Conservation (phyloP, 2,329 filamentous ascomycete species). For the Huntiella omanensis region DNA sequence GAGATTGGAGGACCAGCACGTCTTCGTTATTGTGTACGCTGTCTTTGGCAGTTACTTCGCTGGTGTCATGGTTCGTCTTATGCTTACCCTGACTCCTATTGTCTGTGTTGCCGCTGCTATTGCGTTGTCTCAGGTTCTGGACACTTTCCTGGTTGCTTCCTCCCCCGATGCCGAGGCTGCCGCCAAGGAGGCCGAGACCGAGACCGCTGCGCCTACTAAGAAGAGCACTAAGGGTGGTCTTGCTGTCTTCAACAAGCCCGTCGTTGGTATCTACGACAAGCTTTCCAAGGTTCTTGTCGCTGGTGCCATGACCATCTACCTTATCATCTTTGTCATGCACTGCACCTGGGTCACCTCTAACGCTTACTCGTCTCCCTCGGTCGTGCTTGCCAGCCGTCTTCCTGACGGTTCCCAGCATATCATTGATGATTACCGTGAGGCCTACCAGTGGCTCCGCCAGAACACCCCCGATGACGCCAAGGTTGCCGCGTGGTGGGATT, state of each 20-base stretch:
- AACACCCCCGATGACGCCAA: conserved; percentile 91
- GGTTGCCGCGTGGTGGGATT: conserved; percentile 99
- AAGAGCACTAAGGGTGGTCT: conserved; percentile 37
- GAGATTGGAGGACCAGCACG: conserved; percentile 82
- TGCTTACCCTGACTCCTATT: conserved; percentile 91
- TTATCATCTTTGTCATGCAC: conserved; percentile 86
- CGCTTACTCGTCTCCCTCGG: conserved; percentile 93
- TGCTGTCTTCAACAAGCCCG: conserved; percentile 50
- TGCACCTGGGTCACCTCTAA: conserved; percentile 99
- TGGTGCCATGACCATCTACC: conserved; percentile 53
- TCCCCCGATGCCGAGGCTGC: conserved; percentile 33
- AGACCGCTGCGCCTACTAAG: conserved; percentile 26
- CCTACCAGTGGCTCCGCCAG: conserved; percentile 97
- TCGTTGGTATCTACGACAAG: conserved; percentile 66
- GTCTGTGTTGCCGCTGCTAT: conserved; percentile 90
- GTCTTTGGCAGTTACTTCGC: conserved; percentile 95
- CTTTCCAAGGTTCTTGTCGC: conserved; percentile 67
- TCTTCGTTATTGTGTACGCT: conserved; percentile 95
- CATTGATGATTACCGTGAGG: conserved; percentile 97
- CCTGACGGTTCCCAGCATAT: conserved; percentile 95
- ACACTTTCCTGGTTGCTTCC: conserved; percentile 57
- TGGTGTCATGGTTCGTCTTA: conserved; percentile 96
- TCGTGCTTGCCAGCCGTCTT: conserved; percentile 79
- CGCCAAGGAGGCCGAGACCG: conserved; percentile 25
- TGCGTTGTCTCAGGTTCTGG: conserved; percentile 69